These are phyloP conservation scores for Alnus glutinosa DNA, from an alignment of 306 rosid species.

Conservation along the genomic window DNA sequence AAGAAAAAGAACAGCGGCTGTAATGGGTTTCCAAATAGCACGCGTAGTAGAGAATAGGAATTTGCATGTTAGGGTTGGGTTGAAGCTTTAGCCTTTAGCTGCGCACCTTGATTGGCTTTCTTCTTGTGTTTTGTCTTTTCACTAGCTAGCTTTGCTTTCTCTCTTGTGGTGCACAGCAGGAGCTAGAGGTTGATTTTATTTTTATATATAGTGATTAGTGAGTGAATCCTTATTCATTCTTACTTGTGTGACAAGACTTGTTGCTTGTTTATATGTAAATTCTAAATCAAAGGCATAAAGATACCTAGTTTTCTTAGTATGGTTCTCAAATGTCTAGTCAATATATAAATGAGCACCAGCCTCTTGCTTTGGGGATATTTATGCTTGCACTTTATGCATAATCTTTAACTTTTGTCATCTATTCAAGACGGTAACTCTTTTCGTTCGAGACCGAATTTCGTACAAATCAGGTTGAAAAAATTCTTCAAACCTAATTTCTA, in stretches of 20 bases:
- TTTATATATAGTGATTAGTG: too few species aligned
- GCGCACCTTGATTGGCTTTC: background rate
- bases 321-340: constrained; percentile 67
- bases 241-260: background rate
- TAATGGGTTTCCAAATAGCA: too few species aligned
- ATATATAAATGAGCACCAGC: constrained; percentile 48
- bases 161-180: background rate
- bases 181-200: too few species aligned
- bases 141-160: background rate
- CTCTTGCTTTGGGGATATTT: constrained; percentile 37
- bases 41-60: too few species aligned
- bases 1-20: too few species aligned
- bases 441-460: too few species aligned
- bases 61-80: too few species aligned
- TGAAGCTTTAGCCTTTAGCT: too few species aligned
- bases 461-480: too few species aligned
- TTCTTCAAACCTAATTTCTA: too few species aligned
- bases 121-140: background rate
- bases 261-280: constrained; percentile 13
- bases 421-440: constrained; percentile 31
- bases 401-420: constrained; percentile 4
- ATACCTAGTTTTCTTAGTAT: constrained; percentile 21
- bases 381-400: constrained; percentile 31
- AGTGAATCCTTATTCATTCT: background rate
- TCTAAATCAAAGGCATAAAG: constrained; percentile 16